Conservation (phyloP, 257 asterid species). For the Linderniella brevidens region DNA sequence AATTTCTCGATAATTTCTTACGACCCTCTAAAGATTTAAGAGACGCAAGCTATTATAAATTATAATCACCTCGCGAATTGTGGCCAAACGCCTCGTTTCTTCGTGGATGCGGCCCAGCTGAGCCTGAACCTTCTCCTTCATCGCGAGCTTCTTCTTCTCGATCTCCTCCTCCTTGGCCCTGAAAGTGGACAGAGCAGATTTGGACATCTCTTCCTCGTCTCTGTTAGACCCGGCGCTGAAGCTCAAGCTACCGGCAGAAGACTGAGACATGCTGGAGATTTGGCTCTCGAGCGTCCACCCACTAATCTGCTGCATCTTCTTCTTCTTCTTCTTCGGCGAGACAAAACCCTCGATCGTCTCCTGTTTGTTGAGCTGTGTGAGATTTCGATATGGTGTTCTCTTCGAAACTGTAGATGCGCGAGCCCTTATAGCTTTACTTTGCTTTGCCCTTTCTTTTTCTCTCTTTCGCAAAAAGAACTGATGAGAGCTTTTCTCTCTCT, state of each 20-base stretch:
- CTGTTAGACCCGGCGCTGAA: constrained; percentile 48
- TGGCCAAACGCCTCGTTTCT: constrained; percentile 73
- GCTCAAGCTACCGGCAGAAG: constrained; percentile 65
- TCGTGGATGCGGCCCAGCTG: constrained; percentile 92
- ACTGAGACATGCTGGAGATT: constrained; percentile 45
- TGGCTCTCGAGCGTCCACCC: constrained; percentile 56
- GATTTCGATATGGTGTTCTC: too few species aligned
- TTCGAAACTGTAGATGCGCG: too few species aligned
- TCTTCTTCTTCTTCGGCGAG: constrained; percentile 10
- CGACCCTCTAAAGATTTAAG: too few species aligned
- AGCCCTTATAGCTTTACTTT: too few species aligned
- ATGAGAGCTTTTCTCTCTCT: background rate
- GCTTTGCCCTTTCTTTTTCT: constrained; percentile 8
- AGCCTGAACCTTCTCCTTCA: constrained; percentile 68
- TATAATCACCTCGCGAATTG: constrained; percentile 58
- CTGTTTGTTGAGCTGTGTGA: too few species aligned
- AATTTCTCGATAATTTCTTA: too few species aligned
- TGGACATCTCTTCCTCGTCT: constrained; percentile 90
- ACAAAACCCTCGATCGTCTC: constrained; percentile 18
- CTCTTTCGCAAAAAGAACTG: constrained; percentile 2
- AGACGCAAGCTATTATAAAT: constrained; percentile 6
- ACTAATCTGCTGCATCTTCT: constrained; percentile 36
- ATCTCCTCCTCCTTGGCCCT: constrained; percentile 93
- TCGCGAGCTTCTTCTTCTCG: constrained; percentile 84
- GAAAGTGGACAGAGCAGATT: constrained; percentile 73